phyloP scores from a whole-genome alignment of 768 basidiomycete genomes.

The Boletus pseudopeckii region DNA sequence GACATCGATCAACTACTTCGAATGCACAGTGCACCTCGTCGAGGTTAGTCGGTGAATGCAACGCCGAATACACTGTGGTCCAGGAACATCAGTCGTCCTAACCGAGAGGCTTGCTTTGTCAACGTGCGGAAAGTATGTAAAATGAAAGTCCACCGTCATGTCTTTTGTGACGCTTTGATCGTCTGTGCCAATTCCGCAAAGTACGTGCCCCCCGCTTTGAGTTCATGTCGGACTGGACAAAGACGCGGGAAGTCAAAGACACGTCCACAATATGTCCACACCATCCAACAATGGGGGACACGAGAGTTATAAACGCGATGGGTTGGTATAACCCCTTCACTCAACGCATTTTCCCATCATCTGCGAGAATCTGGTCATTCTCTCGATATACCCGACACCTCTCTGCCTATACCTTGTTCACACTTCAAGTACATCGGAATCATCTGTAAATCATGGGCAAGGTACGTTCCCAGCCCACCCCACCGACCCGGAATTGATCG shows the following conservation, averaged over 20 bases:
- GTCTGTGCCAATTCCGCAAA: background rate
- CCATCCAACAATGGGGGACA: background rate
- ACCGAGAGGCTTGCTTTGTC: constrained; percentile 1
- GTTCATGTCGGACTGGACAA: background rate
- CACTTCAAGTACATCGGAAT: background rate
- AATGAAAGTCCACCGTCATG: background rate
- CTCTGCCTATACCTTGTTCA: background rate
- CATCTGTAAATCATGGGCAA: constrained; percentile 5
- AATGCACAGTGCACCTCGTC: background rate
- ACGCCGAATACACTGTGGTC: background rate
- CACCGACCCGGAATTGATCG: background rate
- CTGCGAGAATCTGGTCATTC: constrained; percentile 14
- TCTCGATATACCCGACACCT: background rate
- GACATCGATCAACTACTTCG: background rate
- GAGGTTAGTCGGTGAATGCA: background rate
- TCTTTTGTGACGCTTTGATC: background rate
- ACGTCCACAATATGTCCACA: constrained; percentile 3
- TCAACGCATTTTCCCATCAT: background rate
- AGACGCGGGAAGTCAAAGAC: background rate
- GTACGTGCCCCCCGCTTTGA: constrained; percentile 6
- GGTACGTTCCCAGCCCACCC: background rate
- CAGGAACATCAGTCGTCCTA: background rate
- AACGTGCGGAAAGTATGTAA: background rate
- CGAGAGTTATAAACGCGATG: constrained; percentile 12
- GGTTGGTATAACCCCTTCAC: background rate